Percentiles rank a stretch among this genome's conserved stretches.
Evolutionary conservation across 257 asterid genomes (phyloP).

Genomic region (Solanum lycopersicoides): DNA sequence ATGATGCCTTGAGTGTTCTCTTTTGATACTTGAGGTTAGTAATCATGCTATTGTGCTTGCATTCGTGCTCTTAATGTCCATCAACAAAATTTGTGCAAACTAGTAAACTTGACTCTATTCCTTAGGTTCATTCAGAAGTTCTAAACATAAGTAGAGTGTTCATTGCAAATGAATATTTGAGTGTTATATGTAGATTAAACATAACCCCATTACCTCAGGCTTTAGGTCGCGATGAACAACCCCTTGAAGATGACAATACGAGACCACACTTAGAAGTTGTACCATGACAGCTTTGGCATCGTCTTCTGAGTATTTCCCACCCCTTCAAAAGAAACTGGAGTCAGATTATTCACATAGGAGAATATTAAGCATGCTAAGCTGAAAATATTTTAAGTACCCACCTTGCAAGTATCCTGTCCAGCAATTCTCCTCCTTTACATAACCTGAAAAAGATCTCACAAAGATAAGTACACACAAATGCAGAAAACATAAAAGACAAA

Average conservation of each 20-base stretch:
- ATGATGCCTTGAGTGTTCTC: neutral
- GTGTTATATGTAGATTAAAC: neutral
- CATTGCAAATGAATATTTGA: neutral
- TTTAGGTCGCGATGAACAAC: conserved; percentile 71
- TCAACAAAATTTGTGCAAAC: neutral
- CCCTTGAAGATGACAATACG: conserved; percentile 88
- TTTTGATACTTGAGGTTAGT: neutral
- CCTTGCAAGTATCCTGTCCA: conserved; percentile 76
- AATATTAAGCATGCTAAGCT: neutral
- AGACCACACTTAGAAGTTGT: conserved; percentile 50
- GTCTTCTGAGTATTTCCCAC: conserved; percentile 64
- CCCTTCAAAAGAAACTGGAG: conserved; percentile 23
- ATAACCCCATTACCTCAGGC: conserved; percentile 39
- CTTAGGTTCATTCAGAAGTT: neutral
- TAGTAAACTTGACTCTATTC: neutral
- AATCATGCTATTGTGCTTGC: neutral
- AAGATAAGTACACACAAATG: neutral
- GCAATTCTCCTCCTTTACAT: conserved; percentile 80
- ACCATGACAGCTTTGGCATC: conserved; percentile 59
- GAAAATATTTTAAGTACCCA: neutral
- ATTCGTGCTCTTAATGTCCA: neutral
- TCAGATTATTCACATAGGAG: neutral
- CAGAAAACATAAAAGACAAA: neutral
- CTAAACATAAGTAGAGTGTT: neutral
- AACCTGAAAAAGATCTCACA: conserved; percentile 31